Evolutionary conservation across 2,329 filamentous ascomycete species (phyloP).

Genomic region (Sarocladium brachiariae): DNA sequence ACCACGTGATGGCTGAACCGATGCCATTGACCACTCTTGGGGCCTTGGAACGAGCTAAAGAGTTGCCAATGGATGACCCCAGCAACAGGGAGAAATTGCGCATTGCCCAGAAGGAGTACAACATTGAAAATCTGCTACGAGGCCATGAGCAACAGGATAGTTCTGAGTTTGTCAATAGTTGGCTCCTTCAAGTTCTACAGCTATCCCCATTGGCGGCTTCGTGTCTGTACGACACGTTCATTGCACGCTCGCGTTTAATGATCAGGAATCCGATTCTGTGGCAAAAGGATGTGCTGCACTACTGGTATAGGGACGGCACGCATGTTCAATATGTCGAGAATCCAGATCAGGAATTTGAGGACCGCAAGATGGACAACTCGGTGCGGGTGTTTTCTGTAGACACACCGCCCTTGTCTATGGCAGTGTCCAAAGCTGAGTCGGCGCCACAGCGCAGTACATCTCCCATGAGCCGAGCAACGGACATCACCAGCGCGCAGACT

Average conservation of each 20-base stretch:
- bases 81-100: constrained; percentile 27
- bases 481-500: not conserved
- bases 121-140: constrained; percentile 33
- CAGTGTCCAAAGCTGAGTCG: constrained; percentile 1
- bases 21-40: constrained; percentile 33
- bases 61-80: constrained; percentile 29
- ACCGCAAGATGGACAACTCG: constrained; percentile 38
- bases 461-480: not conserved
- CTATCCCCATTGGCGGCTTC: constrained; percentile 38
- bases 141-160: constrained; percentile 30
- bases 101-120: constrained; percentile 40
- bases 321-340: constrained; percentile 38
- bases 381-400: not conserved
- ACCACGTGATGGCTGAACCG: constrained; percentile 32
- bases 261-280: constrained; percentile 28
- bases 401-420: not conserved
- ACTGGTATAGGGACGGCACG: constrained; percentile 29
- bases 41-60: constrained; percentile 32
- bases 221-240: constrained; percentile 32
- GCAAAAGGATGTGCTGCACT: constrained; percentile 31
- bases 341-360: constrained; percentile 64
- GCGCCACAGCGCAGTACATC: not conserved
- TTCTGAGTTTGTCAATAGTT: constrained; percentile 40
- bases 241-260: constrained; percentile 17
- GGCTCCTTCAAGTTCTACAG: constrained; percentile 46